Percentiles rank a stretch among this genome's conserved stretches.
Evolutionary conservation across 179 eudicot species (phyloP).

Genomic region (Beta corolliflora): DNA sequence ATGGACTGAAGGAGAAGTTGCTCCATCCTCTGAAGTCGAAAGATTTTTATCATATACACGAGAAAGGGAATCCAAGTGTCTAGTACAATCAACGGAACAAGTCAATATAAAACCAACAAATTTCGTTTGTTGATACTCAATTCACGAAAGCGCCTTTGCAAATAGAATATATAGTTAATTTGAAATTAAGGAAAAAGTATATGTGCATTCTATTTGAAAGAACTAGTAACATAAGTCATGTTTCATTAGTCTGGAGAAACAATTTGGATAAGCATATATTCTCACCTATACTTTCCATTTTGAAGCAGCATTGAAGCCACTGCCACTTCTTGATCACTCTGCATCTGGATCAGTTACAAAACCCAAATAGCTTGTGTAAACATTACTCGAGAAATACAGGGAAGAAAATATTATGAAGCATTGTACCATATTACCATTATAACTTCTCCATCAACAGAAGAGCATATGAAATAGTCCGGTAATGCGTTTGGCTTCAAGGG

Average conservation of each 20-base stretch:
- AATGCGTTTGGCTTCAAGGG: constrained; percentile 47
- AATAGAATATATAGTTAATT: not conserved
- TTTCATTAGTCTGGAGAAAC: not conserved
- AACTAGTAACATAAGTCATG: not conserved
- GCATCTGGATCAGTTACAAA: constrained; percentile 50
- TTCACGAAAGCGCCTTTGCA: constrained; percentile 10
- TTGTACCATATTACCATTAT: constrained; percentile 60
- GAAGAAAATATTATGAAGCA: not conserved
- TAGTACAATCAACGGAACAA: constrained; percentile 24
- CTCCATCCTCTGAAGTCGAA: constrained; percentile 39
- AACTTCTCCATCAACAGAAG: constrained; percentile 72
- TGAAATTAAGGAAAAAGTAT: too few species aligned
- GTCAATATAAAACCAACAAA: constrained; percentile 8
- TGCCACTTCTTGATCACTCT: constrained; percentile 73
- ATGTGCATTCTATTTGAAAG: too few species aligned
- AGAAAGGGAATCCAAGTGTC: constrained; percentile 62
- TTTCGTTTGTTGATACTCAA: not conserved
- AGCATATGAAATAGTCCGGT: constrained; percentile 54
- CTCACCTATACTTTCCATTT: constrained; percentile 61
- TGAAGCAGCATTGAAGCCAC: constrained; percentile 60
- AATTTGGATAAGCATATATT: not conserved
- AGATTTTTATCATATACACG: constrained; percentile 61
- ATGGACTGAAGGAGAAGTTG: constrained; percentile 40
- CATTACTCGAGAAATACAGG: not conserved
- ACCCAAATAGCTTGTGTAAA: constrained; percentile 3